Evolutionary conservation across 225 moss, liverwort and hornwort species (phyloP).

Genomic region (Polytrichum commune): DNA sequence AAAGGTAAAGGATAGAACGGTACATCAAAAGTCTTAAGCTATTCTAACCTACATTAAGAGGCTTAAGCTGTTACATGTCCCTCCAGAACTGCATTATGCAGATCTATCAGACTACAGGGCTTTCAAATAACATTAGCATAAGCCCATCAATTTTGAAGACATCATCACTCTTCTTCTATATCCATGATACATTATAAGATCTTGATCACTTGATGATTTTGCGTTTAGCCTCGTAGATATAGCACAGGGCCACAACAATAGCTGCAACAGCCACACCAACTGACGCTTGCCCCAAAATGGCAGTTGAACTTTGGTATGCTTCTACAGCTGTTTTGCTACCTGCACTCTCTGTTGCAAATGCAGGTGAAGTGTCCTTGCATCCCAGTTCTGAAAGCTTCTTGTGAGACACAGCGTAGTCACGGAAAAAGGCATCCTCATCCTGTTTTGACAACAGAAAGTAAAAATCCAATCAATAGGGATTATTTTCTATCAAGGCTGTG

Average conservation of each 20-base stretch:
- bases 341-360: conserved; percentile 47
- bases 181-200: background rate
- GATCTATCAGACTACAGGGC: too few relatives aligned
- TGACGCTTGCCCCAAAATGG: conserved; percentile 74
- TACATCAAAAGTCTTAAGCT: too few relatives aligned
- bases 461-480: too few relatives aligned
- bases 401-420: conserved; percentile 69
- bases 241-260: conserved; percentile 71
- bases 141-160: too few relatives aligned
- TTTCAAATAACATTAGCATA: too few relatives aligned
- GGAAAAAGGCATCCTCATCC: conserved; percentile 91
- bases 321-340: conserved; percentile 41
- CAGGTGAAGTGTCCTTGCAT: conserved; percentile 54
- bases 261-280: conserved; percentile 83
- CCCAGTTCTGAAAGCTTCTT: conserved; percentile 92
- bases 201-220: conserved; percentile 46
- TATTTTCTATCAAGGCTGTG: too few relatives aligned
- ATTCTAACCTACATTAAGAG: too few relatives aligned
- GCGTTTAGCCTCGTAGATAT: conserved; percentile 77
- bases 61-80: too few relatives aligned
- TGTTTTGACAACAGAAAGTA: conserved; percentile 11
- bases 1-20: too few relatives aligned
- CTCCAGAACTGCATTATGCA: too few relatives aligned
- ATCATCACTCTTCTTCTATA: too few relatives aligned
- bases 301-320: conserved; percentile 49